These are phyloP conservation scores for Ophiosphaerella narmari DNA, from an alignment of 2,329 filamentous ascomycete species.

Conservation along the genomic window DNA sequence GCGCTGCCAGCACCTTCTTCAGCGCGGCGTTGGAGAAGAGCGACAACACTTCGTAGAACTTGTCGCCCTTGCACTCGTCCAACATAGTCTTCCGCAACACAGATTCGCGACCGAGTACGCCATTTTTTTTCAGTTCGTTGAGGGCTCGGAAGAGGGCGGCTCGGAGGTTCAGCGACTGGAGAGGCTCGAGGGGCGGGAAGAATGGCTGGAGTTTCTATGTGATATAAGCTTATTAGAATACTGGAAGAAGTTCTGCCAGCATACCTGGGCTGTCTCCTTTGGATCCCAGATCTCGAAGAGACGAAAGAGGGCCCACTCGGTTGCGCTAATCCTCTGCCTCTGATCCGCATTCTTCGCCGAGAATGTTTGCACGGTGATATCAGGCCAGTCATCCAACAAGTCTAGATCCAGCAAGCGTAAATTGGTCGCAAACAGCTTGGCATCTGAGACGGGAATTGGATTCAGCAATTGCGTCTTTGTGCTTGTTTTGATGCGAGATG, in stretches of 20 bases:
- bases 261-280: slow-evolving; percentile 73
- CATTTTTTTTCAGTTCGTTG: slow-evolving; percentile 86
- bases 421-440: slow-evolving; percentile 75
- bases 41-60: slow-evolving; percentile 83
- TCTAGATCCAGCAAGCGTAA: slow-evolving; percentile 83
- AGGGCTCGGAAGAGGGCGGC: slow-evolving; percentile 80
- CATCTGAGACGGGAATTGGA: slow-evolving; percentile 31
- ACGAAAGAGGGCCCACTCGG: slow-evolving; percentile 91
- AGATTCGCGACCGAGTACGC: slow-evolving; percentile 76
- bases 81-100: slow-evolving; percentile 92
- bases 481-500: slow-evolving; percentile 42
- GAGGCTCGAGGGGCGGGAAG: slow-evolving; percentile 86
- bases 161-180: slow-evolving; percentile 89
- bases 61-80: slow-evolving; percentile 92
- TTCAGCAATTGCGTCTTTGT: slow-evolving; percentile 25
- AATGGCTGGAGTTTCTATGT: slow-evolving; percentile 81
- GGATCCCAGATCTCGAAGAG: slow-evolving; percentile 85
- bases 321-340: slow-evolving; percentile 78
- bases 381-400: slow-evolving; percentile 76
- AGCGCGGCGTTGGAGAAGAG: slow-evolving; percentile 83
- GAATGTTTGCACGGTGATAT: slow-evolving; percentile 72
- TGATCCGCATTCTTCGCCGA: slow-evolving; percentile 72
- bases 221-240: slow-evolving; percentile 3
- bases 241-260: neutral
- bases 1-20: slow-evolving; percentile 65